Evolutionary conservation across 2,329 filamentous ascomycete species (phyloP), one percentile per base, ranked within the genome.

Genomic region (Aspergillus uvarum): DNA sequence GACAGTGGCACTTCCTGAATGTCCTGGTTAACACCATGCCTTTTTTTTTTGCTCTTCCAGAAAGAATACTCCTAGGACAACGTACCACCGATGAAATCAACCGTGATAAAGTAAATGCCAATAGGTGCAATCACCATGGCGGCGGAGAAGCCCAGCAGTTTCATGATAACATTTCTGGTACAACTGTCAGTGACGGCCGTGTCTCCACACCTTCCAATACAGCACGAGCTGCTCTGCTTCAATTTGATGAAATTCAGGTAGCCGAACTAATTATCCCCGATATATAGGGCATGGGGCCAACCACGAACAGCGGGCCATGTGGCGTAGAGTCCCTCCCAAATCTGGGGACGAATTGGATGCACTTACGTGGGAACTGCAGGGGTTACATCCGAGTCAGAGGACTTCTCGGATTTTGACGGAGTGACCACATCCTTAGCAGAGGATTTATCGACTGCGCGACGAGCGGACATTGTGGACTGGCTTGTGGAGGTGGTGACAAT

Each of bases 51-150:
- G 52, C 26, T 47, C 7, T 8, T 26, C 26, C 4, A 32, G n/a
- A 21, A n/a, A 32, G 16, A 49, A n/a, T 16, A 6, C 10, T 8
- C 5, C 22, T 0, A 22, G 22, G 59, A 55, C 51, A 58, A 71
- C 79, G 58, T 79, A 93, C 94, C 93, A 68, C 82, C 81, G 77
- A 44, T 2, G 4, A 96, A 97, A 71, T 93, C 85, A 29, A 96
- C 83, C 0, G 90, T 90, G 50, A 90, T 70, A 75, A 96, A 99
- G 77, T 97, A 99, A 47, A 90, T 92, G 47, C 91, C 88, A 67
- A 99, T 91, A 14, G 95, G 95, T 21, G 90, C 78, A 16, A 89
- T 84, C 61, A 97, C 84, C 94, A 99, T 98, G 72, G 92, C 93
- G 44, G 93, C 81, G 0, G 93, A 96, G 79, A 97, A 98, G 64